phyloP scores from a whole-genome alignment of 805 yeast species.

The Candida coleopterorum region DNA sequence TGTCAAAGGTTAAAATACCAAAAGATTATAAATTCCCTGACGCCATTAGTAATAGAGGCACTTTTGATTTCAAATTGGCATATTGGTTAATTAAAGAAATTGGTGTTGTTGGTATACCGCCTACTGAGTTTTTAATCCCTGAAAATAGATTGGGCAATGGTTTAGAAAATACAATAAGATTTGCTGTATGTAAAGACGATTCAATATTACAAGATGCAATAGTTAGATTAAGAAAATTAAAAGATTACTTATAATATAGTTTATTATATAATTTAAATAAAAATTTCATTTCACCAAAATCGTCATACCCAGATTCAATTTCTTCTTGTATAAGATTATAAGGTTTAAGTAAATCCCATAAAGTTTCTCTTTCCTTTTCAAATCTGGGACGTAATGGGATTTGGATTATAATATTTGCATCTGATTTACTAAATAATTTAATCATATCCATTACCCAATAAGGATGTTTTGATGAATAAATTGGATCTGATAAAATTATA shows the following conservation, averaged over 20 bases:
- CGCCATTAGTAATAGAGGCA: slow-evolving; percentile 55
- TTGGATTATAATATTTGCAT: slow-evolving; percentile 54
- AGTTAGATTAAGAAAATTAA: slow-evolving; percentile 62
- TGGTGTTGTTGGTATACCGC: slow-evolving; percentile 96
- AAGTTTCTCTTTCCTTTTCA: slow-evolving; percentile 54
- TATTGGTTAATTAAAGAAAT: slow-evolving; percentile 90
- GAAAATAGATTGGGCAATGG: slow-evolving; percentile 56
- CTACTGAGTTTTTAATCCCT: slow-evolving; percentile 84
- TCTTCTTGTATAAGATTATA: slow-evolving; percentile 32
- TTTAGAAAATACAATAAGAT: slow-evolving; percentile 82
- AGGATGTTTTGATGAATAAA: slow-evolving; percentile 83
- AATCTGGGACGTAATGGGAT: slow-evolving; percentile 70
- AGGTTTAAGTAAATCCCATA: slow-evolving; percentile 52
- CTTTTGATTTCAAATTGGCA: slow-evolving; percentile 83
- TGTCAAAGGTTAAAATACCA: slow-evolving; percentile 78
- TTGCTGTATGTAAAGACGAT: slow-evolving; percentile 96
- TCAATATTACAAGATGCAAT: slow-evolving; percentile 76
- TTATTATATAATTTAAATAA: slow-evolving; percentile 36
- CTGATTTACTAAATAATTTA: slow-evolving; percentile 31
- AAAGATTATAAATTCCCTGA: slow-evolving; percentile 65
- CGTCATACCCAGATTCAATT: slow-evolving; percentile 70
- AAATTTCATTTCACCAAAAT: slow-evolving; percentile 72
- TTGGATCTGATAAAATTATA: slow-evolving; percentile 79
- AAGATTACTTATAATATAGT: slow-evolving; percentile 43
- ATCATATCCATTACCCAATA: slow-evolving; percentile 62